Evolutionary conservation across 345 rosid genomes (phyloP), one percentile per base, ranked within the genome.

Genomic region (Mallotus nudiflorus): DNA sequence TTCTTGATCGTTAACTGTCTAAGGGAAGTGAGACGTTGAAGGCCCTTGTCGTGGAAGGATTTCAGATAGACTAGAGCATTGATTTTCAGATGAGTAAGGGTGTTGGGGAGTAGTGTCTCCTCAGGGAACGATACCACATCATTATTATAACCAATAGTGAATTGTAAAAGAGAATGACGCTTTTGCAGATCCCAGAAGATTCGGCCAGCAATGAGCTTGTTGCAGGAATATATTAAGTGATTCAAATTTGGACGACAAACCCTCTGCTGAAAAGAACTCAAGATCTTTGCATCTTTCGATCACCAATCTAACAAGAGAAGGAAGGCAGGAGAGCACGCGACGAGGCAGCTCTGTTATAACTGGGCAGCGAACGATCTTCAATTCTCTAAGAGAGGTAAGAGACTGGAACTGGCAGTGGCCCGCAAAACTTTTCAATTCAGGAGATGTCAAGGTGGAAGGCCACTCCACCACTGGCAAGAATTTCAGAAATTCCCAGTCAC

Each of bases 401-500:
- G 54, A 52, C 5, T 25, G 52, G 3, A 68, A 9, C 24, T 28
- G 45, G 6, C 4, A n/a, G 69, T 20, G 20, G 58, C 50, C 13
- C 44, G n/a, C n/a, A n/a, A 66, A 24, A n/a, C 9, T 40, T 50
- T 29, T 49, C 44, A 69, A 20, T 10, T 69, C n/a, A n/a, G 62
- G 68, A 24, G 74, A 61, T 18, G 68, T 62, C 13, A 71, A 61
- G 28, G 40, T 22, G 40, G 51, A 52, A 2, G 68, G 74, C n/a
- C n/a, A n/a, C n/a, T n/a, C n/a, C n/a, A n/a, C n/a, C n/a, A n/a
- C n/a, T n/a, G n/a, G n/a, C n/a, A n/a, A n/a, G n/a, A n/a, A n/a
- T n/a, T n/a, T n/a, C n/a, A n/a, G n/a, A n/a, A n/a, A n/a, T n/a
- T n/a, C n/a, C n/a, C n/a, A n/a, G n/a, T n/a, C n/a, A n/a, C n/a